phyloP scores from a whole-genome alignment of 75 land plant genomes.

The Pinus albicaulis region DNA sequence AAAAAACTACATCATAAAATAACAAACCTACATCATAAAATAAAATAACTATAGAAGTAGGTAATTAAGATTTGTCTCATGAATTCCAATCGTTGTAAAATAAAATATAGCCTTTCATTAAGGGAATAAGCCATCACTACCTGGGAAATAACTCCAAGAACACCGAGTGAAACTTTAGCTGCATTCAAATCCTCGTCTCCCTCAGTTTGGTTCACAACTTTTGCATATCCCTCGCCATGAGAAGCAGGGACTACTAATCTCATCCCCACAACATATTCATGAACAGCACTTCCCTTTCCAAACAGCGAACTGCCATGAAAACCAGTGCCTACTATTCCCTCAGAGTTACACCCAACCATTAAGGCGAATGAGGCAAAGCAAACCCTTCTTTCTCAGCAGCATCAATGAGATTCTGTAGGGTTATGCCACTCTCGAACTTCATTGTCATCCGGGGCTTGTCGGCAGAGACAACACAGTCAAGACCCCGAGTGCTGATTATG shows the following conservation, averaged over 20 bases:
- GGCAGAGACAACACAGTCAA: slow-evolving; percentile 9
- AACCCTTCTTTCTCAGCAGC: slow-evolving; percentile 30
- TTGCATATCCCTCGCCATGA: slow-evolving; percentile 50
- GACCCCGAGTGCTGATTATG: slow-evolving; percentile 22
- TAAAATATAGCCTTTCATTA: too few relatives aligned
- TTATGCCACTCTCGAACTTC: slow-evolving; percentile 28
- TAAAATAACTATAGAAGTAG: too few relatives aligned
- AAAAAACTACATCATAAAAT: too few relatives aligned
- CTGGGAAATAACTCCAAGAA: slow-evolving; percentile 82
- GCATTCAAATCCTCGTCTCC: slow-evolving; percentile 52
- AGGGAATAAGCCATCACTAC: slow-evolving; percentile 9
- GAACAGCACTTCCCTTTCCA: slow-evolving; percentile 38
- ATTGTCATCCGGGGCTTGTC: slow-evolving; percentile 6
- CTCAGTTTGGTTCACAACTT: slow-evolving; percentile 27
- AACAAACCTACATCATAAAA: too few relatives aligned
- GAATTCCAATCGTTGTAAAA: too few relatives aligned
- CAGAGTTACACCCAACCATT: slow-evolving; percentile 41
- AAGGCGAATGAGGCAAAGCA: slow-evolving; percentile 38
- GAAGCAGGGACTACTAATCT: slow-evolving; percentile 25
- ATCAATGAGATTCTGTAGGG: slow-evolving; percentile 17
- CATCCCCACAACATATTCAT: slow-evolving; percentile 44
- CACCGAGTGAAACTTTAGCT: slow-evolving; percentile 68
- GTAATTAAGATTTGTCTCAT: too few relatives aligned
- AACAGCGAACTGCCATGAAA: slow-evolving; percentile 47
- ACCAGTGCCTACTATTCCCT: slow-evolving; percentile 37